A percentile compares a stretch with the other conserved stretches of the same genome.
phyloP scores from a whole-genome alignment of 352 stramenopile species.

The Discostella stelligera region DNA sequence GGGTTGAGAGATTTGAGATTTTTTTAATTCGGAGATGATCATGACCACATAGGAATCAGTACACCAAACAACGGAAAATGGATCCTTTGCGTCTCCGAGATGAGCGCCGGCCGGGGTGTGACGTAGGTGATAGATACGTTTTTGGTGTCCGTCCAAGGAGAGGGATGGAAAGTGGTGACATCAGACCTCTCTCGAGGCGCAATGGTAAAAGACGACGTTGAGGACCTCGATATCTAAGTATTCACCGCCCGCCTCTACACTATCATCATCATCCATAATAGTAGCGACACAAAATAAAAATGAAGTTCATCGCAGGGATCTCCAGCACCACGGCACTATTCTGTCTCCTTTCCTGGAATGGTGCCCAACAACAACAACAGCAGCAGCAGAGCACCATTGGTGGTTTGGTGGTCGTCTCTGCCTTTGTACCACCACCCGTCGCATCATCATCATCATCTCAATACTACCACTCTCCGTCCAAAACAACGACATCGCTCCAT shows the following conservation, averaged over 20 bases:
- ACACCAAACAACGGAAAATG: background rate
- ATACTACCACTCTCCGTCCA: conserved; percentile 14
- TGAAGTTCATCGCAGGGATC: conserved; percentile 49
- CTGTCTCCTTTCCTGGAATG: conserved; percentile 26
- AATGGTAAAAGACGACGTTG: too few species aligned
- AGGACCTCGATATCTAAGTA: too few species aligned
- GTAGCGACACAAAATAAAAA: conserved; percentile 2
- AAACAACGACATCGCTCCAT: conserved; percentile 38
- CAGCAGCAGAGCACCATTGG: background rate
- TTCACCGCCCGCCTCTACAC: too few species aligned
- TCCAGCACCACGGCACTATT: conserved; percentile 34
- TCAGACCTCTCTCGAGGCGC: too few species aligned
- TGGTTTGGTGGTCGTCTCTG: conserved; percentile 18
- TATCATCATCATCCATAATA: conserved; percentile 4
- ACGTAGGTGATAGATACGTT: background rate
- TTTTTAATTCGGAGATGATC: background rate
- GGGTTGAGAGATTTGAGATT: background rate
- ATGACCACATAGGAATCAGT: background rate
- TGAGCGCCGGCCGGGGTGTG: background rate
- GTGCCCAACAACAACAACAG: conserved; percentile 6
- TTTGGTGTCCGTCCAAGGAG: background rate
- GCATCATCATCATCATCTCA: background rate
- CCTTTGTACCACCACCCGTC: conserved; percentile 7
- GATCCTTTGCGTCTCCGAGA: background rate
- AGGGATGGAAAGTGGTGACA: too few species aligned